Conservation (phyloP, 345 rosid genomes). For the Lagerstroemia speciosa region DNA sequence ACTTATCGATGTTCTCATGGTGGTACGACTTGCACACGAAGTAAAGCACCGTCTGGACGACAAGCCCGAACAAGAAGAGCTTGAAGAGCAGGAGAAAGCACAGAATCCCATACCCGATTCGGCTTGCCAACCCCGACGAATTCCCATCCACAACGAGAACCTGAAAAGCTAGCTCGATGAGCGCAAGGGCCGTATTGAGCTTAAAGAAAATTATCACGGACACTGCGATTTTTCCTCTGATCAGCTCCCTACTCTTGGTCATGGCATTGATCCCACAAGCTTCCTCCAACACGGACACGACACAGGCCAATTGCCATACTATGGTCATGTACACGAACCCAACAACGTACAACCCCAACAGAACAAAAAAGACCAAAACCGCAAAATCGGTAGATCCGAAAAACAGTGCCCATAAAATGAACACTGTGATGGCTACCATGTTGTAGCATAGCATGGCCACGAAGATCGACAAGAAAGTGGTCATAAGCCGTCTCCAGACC, state of each 20-base stretch:
- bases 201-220: constrained; percentile 19
- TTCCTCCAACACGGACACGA: constrained; percentile 48
- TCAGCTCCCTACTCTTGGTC: constrained; percentile 29
- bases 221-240: constrained; percentile 32
- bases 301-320: constrained; percentile 43
- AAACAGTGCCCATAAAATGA: constrained; percentile 1
- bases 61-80: constrained; percentile 30
- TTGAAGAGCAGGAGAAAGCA: constrained; percentile 24
- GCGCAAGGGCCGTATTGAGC: constrained; percentile 7
- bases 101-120: constrained; percentile 22
- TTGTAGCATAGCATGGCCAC: constrained; percentile 21
- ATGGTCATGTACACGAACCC: constrained; percentile 34
- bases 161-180: constrained; percentile 17
- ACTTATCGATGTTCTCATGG: constrained; percentile 36
- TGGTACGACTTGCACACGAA: constrained; percentile 57
- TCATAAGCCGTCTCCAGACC: constrained; percentile 46
- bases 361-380: background rate
- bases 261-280: constrained; percentile 36
- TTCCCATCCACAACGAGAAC: constrained; percentile 13
- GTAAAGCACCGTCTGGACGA: constrained; percentile 40
- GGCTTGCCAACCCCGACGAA: constrained; percentile 2
- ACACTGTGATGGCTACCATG: background rate
- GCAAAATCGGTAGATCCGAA: background rate
- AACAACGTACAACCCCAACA: constrained; percentile 4
- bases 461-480: constrained; percentile 34